phyloP scores from a whole-genome alignment of 148 eudicot genomes.

The Vaccinium myrtillus region DNA sequence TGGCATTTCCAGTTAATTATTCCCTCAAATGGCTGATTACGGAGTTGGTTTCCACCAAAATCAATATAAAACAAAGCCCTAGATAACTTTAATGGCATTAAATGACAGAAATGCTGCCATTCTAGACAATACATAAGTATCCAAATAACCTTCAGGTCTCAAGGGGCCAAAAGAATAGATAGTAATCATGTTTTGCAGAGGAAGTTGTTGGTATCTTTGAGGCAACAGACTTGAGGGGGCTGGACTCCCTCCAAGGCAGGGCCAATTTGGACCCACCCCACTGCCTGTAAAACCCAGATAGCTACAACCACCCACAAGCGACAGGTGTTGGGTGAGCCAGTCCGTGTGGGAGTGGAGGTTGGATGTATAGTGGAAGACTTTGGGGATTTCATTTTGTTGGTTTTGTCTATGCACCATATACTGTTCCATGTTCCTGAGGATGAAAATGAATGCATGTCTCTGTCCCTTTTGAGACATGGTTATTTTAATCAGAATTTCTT shows the following conservation, averaged over 20 bases:
- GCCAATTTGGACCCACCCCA: not conserved
- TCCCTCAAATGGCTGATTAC: too few species aligned
- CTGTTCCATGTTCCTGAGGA: not conserved
- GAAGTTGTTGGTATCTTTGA: not conserved
- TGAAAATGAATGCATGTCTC: not conserved
- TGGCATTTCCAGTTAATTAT: too few species aligned
- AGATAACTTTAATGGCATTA: too few species aligned
- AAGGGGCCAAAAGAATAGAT: not conserved
- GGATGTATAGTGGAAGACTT: not conserved
- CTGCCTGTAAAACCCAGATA: not conserved
- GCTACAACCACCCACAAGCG: not conserved
- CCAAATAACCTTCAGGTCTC: not conserved
- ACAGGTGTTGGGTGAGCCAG: not conserved
- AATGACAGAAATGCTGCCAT: not conserved
- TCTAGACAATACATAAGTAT: not conserved
- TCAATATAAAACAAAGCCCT: too few species aligned
- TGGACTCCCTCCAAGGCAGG: not conserved
- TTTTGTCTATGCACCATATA: not conserved
- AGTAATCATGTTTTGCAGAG: not conserved
- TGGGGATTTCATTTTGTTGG: not conserved
- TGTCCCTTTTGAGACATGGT: not conserved
- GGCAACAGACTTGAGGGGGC: not conserved
- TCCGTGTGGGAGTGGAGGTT: not conserved
- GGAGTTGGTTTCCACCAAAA: too few species aligned
- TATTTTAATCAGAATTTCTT: not conserved